Base-by-base conservation (phyloP, 164 flowering plant genomes). In the Stephania cephalantha region DNA sequence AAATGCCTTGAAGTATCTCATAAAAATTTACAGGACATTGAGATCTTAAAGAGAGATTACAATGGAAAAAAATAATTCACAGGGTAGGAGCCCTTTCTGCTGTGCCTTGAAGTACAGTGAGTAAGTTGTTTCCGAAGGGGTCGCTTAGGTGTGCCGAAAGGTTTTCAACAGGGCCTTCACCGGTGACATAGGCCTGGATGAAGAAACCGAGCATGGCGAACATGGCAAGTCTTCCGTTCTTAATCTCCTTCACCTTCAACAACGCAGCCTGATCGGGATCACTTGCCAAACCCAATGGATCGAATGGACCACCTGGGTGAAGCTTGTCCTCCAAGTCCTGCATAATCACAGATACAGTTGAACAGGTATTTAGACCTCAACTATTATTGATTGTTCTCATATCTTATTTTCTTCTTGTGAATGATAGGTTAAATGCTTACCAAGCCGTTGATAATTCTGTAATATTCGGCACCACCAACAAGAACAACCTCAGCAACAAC, bases 181-280 rank as follows among this genome's bases (percentile, higher is more conserved):
- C 99, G 0, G 98, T 95, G 9, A 95, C 99, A 35, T 95, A 95
- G 11, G 99, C 99, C 83, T 93, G 98, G 77, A 95, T 55, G 88
- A 83, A 95, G 90, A 95, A 95, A 25, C 91, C 98, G 18, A 95
- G 89, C 99, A 95, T 95, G 42, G 99, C 79, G 75, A 95, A 95
- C 99, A 95, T 95, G n/a, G 99, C 98, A 8, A 95, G 85, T 72
- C 99, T 85, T 3, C 99, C 99, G 65, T 95, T 95, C 90, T 95
- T 95, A 74, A 95, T 95, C 85, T 95, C 99, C 87, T 95, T 95
- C 83, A 95, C 99, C 87, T 93, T 91, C 74, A 93, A 80, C 1
- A 93, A 2, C 30, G 98, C 98, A 29, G 90, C 91, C 78, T 93
- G 98, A 83, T 93, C 98, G 1, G 96, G 98, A 70, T 93, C 96